These are phyloP conservation scores for Metarhizium humberi DNA, from an alignment of 2,329 filamentous ascomycete genomes.

Conservation along the genomic window DNA sequence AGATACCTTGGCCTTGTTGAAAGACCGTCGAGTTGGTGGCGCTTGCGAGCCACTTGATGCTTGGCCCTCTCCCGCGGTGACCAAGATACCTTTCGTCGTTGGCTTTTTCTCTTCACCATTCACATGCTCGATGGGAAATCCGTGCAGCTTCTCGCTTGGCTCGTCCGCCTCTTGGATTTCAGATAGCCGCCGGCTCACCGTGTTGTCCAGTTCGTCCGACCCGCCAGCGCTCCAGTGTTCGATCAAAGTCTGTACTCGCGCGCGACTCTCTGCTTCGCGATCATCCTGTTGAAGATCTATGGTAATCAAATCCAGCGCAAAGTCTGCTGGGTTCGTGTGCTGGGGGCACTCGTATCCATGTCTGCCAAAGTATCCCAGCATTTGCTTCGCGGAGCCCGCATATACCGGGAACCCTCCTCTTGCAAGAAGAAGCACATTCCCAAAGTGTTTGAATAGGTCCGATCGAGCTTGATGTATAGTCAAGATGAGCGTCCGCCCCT, in stretches of 20 bases:
- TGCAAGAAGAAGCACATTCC: constrained; percentile 61
- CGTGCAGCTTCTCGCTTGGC: constrained; percentile 7
- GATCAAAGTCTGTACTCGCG: constrained; percentile 53
- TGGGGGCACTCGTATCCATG: constrained; percentile 56
- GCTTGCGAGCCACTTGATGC: constrained; percentile 9
- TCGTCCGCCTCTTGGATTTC: constrained; percentile 21
- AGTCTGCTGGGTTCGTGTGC: constrained; percentile 69
- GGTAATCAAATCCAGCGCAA: constrained; percentile 67
- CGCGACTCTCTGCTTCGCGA: constrained; percentile 52
- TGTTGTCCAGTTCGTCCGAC: constrained; percentile 6
- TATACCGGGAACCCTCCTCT: constrained; percentile 61
- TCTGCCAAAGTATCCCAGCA: constrained; percentile 54
- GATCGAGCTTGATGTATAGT: constrained; percentile 72
- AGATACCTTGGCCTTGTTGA: constrained; percentile 39
- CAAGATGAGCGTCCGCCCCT: constrained; percentile 66
- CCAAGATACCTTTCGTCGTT: no score
- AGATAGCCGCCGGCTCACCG: constrained; percentile 11
- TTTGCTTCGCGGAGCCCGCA: constrained; percentile 50
- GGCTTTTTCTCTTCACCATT: background rate
- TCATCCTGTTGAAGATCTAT: constrained; percentile 60
- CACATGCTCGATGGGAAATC: background rate
- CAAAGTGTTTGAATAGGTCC: constrained; percentile 62
- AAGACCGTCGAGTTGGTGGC: constrained; percentile 27
- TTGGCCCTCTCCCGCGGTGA: background rate
- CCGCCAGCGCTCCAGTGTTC: constrained; percentile 38